Percentiles rank a stretch among this genome's conserved stretches.
phyloP scores from a whole-genome alignment of 495 filamentous ascomycete species.

The Xylaria telfairii region DNA sequence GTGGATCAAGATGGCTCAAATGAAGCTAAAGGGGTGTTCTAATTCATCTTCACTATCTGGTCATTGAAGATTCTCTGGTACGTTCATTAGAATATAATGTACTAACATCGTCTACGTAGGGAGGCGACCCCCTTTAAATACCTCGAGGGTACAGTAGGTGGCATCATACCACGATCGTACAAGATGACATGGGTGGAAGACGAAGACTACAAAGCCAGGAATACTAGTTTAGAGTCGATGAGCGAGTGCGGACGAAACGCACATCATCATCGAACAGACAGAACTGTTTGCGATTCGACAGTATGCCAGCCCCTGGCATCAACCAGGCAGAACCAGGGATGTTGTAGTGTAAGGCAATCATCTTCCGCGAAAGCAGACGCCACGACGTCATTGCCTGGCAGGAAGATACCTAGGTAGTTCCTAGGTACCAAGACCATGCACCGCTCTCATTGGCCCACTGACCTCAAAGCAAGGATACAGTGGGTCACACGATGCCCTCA shows the following conservation, averaged over 20 bases:
- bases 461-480: not conserved
- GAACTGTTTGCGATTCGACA: slow-evolving; percentile 9
- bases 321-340: not conserved
- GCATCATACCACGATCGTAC: not conserved
- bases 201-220: not conserved
- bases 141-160: not conserved
- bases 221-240: not conserved
- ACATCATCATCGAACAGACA: slow-evolving; percentile 11
- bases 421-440: not conserved
- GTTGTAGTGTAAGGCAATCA: not conserved
- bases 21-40: not conserved
- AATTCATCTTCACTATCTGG: not conserved
- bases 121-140: slow-evolving; percentile 8
- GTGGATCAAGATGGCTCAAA: not conserved
- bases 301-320: too few species aligned
- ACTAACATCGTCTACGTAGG: not conserved
- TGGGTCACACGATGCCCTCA: not conserved
- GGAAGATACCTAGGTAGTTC: not conserved
- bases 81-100: not conserved
- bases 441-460: not conserved
- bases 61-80: not conserved
- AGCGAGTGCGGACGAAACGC: not conserved
- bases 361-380: not conserved
- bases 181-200: not conserved
- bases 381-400: slow-evolving; percentile 19